Percentiles rank a stretch among this genome's conserved stretches.
Evolutionary conservation across 345 rosid genomes (phyloP).

Genomic region (Corymbia maculata): DNA sequence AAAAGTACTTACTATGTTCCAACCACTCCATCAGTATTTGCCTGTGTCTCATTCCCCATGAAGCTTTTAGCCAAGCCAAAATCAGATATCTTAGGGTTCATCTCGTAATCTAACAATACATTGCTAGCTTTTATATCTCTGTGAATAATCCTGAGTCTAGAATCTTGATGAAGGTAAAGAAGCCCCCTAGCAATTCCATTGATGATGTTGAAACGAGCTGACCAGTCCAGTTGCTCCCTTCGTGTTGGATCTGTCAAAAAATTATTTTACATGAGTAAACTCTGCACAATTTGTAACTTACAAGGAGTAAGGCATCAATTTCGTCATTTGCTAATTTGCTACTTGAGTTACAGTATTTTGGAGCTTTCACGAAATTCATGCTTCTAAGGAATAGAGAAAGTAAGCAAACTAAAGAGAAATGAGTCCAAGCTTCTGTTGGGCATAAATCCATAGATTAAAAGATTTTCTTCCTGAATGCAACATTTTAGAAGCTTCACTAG

Average conservation of each 20-base stretch:
- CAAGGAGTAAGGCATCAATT: too few species aligned
- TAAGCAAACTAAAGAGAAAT: conserved; percentile 22
- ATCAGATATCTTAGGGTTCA: conserved; percentile 18
- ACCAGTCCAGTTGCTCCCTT: conserved; percentile 11
- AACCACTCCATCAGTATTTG: conserved; percentile 2
- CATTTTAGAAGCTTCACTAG: conserved; percentile 29
- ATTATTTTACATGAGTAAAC: background rate
- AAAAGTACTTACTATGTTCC: conserved; percentile 15
- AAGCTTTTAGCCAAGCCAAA: conserved; percentile 15
- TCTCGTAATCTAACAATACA: conserved; percentile 6
- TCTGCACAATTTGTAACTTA: background rate
- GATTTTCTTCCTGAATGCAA: conserved; percentile 22
- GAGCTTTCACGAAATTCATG: too few species aligned
- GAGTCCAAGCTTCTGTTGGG: conserved; percentile 33
- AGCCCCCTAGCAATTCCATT: conserved; percentile 14
- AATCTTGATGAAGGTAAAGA: conserved; percentile 16
- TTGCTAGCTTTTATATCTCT: conserved; percentile 20
- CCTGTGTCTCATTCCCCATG: conserved; percentile 4
- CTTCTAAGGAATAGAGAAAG: background rate
- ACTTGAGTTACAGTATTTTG: too few species aligned
- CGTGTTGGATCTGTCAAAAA: conserved; percentile 3
- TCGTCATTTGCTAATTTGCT: too few species aligned
- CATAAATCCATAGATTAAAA: conserved; percentile 33
- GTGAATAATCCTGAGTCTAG: conserved; percentile 13
- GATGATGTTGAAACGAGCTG: conserved; percentile 1